A percentile compares a stretch with the other conserved stretches of the same genome.
Evolutionary conservation across 805 yeast species (phyloP).

Genomic region (Candida bentonensis): DNA sequence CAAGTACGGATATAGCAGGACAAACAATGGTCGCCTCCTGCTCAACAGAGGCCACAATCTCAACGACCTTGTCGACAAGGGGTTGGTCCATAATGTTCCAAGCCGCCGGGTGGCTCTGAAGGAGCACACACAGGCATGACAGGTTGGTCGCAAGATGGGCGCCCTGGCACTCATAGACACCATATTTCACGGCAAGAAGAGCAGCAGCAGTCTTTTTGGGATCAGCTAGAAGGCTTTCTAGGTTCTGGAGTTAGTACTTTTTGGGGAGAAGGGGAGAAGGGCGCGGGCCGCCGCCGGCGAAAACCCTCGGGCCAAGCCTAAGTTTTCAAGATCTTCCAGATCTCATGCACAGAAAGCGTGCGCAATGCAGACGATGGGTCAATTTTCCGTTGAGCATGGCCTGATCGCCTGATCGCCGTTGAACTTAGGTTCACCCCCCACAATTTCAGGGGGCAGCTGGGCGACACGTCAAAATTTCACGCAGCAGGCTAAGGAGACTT

Average conservation of each 20-base stretch:
- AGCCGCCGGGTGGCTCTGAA: conserved; percentile 8
- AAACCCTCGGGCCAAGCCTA: too few species aligned
- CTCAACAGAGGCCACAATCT: conserved; percentile 6
- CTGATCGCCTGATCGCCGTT: too few species aligned
- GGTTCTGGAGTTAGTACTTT: neutral
- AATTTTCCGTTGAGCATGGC: too few species aligned
- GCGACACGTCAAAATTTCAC: too few species aligned
- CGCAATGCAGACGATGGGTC: too few species aligned
- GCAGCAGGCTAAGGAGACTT: too few species aligned
- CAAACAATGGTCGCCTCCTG: conserved; percentile 5
- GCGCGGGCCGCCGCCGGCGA: too few species aligned
- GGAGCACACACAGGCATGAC: conserved; percentile 8
- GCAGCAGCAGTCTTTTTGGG: conserved; percentile 12
- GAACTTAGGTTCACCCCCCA: too few species aligned
- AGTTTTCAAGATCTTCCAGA: too few species aligned
- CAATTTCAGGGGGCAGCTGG: too few species aligned
- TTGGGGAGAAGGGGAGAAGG: neutral
- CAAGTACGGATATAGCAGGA: conserved; percentile 12
- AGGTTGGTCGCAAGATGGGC: conserved; percentile 7
- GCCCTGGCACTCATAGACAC: conserved; percentile 11
- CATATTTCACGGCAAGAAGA: conserved; percentile 12
- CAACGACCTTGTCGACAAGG: conserved; percentile 7
- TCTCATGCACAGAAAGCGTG: too few species aligned
- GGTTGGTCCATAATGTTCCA: conserved; percentile 13
- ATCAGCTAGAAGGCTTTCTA: conserved; percentile 10